Evolutionary conservation across 2,329 filamentous ascomycete species (phyloP).

Genomic region (Nigrograna mackinnonii): DNA sequence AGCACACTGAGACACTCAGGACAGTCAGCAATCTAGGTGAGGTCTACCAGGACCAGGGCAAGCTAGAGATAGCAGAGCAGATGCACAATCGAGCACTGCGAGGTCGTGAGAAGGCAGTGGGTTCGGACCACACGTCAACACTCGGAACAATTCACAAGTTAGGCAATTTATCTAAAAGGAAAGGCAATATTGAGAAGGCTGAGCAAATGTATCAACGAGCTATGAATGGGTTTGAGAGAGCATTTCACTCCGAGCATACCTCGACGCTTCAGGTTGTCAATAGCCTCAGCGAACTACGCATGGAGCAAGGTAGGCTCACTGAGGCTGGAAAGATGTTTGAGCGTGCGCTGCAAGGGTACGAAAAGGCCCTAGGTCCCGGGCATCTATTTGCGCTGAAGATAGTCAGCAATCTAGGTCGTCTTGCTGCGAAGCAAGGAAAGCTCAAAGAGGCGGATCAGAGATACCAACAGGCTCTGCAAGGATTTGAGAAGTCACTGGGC

Average conservation of each 20-base stretch:
- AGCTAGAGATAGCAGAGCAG: constrained; percentile 5
- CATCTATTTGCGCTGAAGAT: constrained; percentile 11
- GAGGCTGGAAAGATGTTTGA: constrained; percentile 11
- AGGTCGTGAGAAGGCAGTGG: constrained; percentile 14
- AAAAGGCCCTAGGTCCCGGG: constrained; percentile 10
- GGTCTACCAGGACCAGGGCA: constrained; percentile 14
- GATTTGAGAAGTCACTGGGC: constrained; percentile 12
- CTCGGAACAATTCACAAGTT: constrained; percentile 12
- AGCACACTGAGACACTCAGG: constrained; percentile 17
- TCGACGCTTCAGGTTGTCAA: constrained; percentile 15
- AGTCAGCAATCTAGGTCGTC: constrained; percentile 9
- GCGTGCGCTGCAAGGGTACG: constrained; percentile 13
- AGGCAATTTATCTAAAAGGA: constrained; percentile 15
- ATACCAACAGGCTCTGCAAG: constrained; percentile 13
- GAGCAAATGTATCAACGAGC: background rate
- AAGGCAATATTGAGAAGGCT: constrained; percentile 13
- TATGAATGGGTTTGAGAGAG: background rate
- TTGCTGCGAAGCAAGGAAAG: background rate
- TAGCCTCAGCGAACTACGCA: too few species aligned
- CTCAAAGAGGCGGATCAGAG: constrained; percentile 1
- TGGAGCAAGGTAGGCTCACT: constrained; percentile 1
- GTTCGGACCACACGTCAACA: constrained; percentile 10
- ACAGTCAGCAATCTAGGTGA: constrained; percentile 14
- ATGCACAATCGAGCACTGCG: constrained; percentile 20
- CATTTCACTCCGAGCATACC: constrained; percentile 2